Conservation (phyloP, 192 early-diverging fungal genomes). For the Backusella tuberculispora region DNA sequence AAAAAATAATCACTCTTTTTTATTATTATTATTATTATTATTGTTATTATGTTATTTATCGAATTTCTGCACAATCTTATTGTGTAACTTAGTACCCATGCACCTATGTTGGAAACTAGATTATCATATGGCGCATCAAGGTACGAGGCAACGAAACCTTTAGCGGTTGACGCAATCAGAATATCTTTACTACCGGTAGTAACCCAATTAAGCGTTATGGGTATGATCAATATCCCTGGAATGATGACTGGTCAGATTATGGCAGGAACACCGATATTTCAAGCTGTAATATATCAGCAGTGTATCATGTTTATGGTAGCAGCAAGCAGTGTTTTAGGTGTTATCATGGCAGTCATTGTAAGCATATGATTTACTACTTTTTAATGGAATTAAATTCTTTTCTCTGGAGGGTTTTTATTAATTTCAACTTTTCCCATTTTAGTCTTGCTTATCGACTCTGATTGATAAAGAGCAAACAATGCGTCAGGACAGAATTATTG, state of each 20-base stretch:
- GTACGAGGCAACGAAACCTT: conserved; percentile 79
- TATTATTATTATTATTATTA: no score
- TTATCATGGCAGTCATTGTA: conserved; percentile 56
- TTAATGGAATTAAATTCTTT: background rate
- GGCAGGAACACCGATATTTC: conserved; percentile 77
- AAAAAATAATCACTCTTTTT: no score
- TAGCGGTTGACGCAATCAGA: conserved; percentile 73
- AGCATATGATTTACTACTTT: conserved; percentile 13
- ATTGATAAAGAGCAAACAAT: conserved; percentile 30
- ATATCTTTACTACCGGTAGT: conserved; percentile 81
- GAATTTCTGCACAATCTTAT: background rate
- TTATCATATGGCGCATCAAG: conserved; percentile 79
- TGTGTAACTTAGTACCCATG: conserved; percentile 27
- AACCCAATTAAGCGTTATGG: conserved; percentile 81
- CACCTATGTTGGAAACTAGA: conserved; percentile 53
- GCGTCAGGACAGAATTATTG: conserved; percentile 22
- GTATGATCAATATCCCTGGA: conserved; percentile 86
- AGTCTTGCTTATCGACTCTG: conserved; percentile 27
- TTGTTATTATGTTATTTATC: background rate
- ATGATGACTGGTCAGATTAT: conserved; percentile 90
- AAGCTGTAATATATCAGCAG: conserved; percentile 83
- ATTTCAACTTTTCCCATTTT: background rate
- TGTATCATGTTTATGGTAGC: conserved; percentile 90
- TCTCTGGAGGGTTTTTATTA: background rate
- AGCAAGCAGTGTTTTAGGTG: conserved; percentile 69